Percentiles rank a stretch among this genome's conserved stretches.
phyloP scores from a whole-genome alignment of 2,329 filamentous ascomycete genomes.

The Leptosphaerulina australis region DNA sequence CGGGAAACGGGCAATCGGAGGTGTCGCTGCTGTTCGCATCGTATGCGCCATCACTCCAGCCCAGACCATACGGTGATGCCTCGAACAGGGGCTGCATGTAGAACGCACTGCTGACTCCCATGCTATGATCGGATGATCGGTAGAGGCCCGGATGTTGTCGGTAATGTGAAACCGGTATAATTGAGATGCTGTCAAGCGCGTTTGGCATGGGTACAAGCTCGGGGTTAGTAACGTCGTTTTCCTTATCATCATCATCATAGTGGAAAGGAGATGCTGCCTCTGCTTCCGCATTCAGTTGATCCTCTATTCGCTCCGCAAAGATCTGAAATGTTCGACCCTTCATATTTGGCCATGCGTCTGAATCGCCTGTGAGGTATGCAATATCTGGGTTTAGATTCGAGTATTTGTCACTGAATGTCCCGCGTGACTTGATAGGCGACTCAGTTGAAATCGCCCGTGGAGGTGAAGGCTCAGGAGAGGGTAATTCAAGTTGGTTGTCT shows the following conservation, averaged over 20 bases:
- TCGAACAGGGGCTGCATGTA: constrained; percentile 7
- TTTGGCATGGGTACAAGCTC: constrained; percentile 8
- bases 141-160: neutral
- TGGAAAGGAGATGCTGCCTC: constrained; percentile 23
- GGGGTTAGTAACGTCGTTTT: constrained; percentile 19
- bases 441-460: neutral
- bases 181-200: constrained; percentile 12
- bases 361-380: neutral
- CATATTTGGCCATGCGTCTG: constrained; percentile 14
- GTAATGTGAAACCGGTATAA: constrained; percentile 27
- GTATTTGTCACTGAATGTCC: neutral
- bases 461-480: neutral
- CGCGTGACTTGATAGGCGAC: neutral
- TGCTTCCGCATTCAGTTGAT: constrained; percentile 27
- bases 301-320: constrained; percentile 26
- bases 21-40: neutral
- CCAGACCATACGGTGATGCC: constrained; percentile 23
- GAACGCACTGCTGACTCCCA: constrained; percentile 15
- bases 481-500: neutral
- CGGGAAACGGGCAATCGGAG: neutral
- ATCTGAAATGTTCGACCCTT: constrained; percentile 24
- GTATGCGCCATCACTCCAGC: constrained; percentile 12
- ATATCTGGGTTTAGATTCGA: neutral
- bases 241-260: constrained; percentile 33
- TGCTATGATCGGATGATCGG: neutral